These are phyloP conservation scores for Bipolaris sorokiniana DNA, from an alignment of 2,329 filamentous ascomycete genomes.

Conservation along the genomic window DNA sequence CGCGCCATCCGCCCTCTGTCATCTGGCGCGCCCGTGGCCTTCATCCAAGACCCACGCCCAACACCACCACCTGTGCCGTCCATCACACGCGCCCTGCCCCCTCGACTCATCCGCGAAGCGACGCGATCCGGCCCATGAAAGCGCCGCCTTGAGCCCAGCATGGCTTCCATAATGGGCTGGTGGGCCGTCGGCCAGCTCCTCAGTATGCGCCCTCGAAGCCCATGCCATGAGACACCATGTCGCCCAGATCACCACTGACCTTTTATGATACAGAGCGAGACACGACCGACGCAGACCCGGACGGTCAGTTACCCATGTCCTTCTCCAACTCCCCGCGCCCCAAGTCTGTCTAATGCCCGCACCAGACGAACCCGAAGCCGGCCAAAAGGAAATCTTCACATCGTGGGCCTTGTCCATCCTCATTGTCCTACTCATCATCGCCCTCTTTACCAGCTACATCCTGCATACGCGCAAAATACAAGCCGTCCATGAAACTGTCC, in stretches of 20 bases:
- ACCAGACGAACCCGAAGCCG: constrained; percentile 74
- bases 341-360: constrained; percentile 45
- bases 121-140: constrained; percentile 36
- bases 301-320: constrained; percentile 44
- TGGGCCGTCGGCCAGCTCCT: constrained; percentile 48
- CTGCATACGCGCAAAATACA: constrained; percentile 97
- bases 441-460: constrained; percentile 96
- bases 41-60: constrained; percentile 10
- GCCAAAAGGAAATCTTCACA: constrained; percentile 90
- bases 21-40: neutral
- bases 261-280: constrained; percentile 48
- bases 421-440: constrained; percentile 89
- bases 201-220: constrained; percentile 40
- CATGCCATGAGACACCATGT: neutral
- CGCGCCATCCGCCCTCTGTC: neutral
- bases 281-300: constrained; percentile 55
- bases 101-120: constrained; percentile 10
- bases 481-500: constrained; percentile 95
- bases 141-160: constrained; percentile 37
- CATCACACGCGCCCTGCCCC: constrained; percentile 8
- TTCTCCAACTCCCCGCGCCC: neutral
- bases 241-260: constrained; percentile 7
- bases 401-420: constrained; percentile 98
- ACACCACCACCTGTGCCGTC: constrained; percentile 27
- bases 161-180: constrained; percentile 49